Percentiles rank a stretch among this genome's conserved stretches.
phyloP scores from a whole-genome alignment of 805 yeast species.

The Metschnikowia shivogae region DNA sequence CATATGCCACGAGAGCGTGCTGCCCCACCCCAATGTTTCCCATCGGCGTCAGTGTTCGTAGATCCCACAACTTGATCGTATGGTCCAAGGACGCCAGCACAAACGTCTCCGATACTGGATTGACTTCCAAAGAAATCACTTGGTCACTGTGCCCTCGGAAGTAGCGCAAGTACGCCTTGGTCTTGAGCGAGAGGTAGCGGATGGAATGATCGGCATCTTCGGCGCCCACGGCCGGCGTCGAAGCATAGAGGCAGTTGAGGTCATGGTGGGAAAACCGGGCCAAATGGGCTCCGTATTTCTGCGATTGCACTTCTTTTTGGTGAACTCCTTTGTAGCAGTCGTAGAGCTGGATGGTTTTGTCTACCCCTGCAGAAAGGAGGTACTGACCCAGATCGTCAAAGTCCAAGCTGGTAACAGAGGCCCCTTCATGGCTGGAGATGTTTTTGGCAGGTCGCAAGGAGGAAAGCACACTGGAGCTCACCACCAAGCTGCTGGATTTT shows the following conservation, averaged over 20 bases:
- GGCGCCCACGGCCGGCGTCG: conserved; percentile 47
- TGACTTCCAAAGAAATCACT: conserved; percentile 68
- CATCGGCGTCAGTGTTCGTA: conserved; percentile 59
- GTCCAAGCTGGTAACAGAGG: conserved; percentile 64
- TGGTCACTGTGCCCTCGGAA: conserved; percentile 82
- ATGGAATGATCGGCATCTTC: conserved; percentile 64
- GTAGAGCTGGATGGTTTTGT: conserved; percentile 79
- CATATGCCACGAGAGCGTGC: conserved; percentile 63
- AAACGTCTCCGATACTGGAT: conserved; percentile 63
- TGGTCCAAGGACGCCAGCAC: conserved; percentile 70
- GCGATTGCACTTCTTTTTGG: conserved; percentile 65
- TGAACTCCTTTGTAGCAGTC: conserved; percentile 69
- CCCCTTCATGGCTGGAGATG: conserved; percentile 46
- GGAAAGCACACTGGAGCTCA: conserved; percentile 25
- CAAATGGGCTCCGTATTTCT: conserved; percentile 87
- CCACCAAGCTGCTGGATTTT: conserved; percentile 23
- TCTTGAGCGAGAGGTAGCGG: conserved; percentile 70
- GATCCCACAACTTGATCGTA: conserved; percentile 85
- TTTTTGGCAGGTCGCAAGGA: conserved; percentile 41
- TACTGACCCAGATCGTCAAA: conserved; percentile 83
- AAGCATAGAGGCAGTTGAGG: conserved; percentile 72
- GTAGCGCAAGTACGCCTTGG: conserved; percentile 77
- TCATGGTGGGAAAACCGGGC: conserved; percentile 80
- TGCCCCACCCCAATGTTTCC: conserved; percentile 53
- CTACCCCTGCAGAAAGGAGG: conserved; percentile 71